Conservation (phyloP, 2,329 filamentous ascomycete species). For the Neofusicoccum laricinum region DNA sequence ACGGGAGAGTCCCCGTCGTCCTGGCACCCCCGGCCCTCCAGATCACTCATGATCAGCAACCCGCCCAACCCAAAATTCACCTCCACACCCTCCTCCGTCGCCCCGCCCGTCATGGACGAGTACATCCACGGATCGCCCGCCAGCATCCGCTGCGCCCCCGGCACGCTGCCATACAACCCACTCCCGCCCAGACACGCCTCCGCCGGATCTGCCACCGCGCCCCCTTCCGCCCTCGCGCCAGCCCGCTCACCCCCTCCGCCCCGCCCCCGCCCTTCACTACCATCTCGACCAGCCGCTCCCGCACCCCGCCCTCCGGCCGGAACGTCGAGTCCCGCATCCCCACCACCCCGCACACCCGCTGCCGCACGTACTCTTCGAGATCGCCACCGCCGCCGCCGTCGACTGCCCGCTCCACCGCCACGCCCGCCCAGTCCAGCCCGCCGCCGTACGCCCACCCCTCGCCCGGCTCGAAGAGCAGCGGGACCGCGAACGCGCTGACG, state of each 20-base stretch:
- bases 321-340: slow-evolving; percentile 26
- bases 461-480: slow-evolving; percentile 27
- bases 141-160: slow-evolving; percentile 4
- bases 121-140: slow-evolving; percentile 20
- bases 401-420: slow-evolving; percentile 23
- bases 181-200: neutral
- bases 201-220: neutral
- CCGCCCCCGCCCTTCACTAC: slow-evolving; percentile 23
- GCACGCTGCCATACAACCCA: neutral
- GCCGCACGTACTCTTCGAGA: slow-evolving; percentile 25
- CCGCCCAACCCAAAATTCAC: slow-evolving; percentile 30
- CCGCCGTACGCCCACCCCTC: slow-evolving; percentile 22
- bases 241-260: slow-evolving; percentile 20
- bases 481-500: slow-evolving; percentile 17
- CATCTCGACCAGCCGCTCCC: slow-evolving; percentile 21
- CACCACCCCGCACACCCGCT: slow-evolving; percentile 24
- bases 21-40: slow-evolving; percentile 16
- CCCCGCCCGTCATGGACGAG: slow-evolving; percentile 23
- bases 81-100: slow-evolving; percentile 18
- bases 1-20: slow-evolving; percentile 25
- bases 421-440: slow-evolving; percentile 24
- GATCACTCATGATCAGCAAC: slow-evolving; percentile 24
- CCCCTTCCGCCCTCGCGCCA: slow-evolving; percentile 25
- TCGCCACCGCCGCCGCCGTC: slow-evolving; percentile 19
- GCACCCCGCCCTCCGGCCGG: slow-evolving; percentile 1